Conservation (phyloP, 768 basidiomycete genomes). For the Lanmaoa pseudosensibilis region DNA sequence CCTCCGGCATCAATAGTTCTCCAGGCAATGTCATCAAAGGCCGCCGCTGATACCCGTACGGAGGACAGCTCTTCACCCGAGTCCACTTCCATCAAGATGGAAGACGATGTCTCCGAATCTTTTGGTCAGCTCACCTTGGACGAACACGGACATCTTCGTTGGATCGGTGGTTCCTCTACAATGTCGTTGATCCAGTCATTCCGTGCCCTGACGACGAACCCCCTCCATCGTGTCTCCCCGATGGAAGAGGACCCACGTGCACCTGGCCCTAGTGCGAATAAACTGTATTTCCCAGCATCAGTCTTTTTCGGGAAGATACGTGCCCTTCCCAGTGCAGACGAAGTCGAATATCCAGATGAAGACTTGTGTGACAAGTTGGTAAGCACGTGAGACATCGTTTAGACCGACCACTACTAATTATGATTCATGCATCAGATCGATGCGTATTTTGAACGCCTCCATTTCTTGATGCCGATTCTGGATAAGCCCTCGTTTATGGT, state of each 20-base stretch:
- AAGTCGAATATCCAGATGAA: conserved; percentile 83
- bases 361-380: conserved; percentile 88
- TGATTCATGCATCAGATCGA: conserved; percentile 55
- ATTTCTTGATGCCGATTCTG: conserved; percentile 85
- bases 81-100: conserved; percentile 37
- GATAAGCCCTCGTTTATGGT: conserved; percentile 82
- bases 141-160: conserved; percentile 87
- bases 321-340: conserved; percentile 79
- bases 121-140: conserved; percentile 87
- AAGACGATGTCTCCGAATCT: conserved; percentile 79
- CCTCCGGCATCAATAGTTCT: conserved; percentile 30
- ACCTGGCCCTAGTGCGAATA: conserved; percentile 78
- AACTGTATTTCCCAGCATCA: conserved; percentile 84
- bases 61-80: conserved; percentile 35
- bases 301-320: conserved; percentile 85
- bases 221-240: conserved; percentile 74
- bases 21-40: conserved; percentile 40
- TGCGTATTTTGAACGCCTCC: conserved; percentile 83
- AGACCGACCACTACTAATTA: conserved; percentile 22
- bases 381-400: conserved; percentile 32
- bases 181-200: conserved; percentile 93
- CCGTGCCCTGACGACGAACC: conserved; percentile 70
- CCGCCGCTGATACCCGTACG: conserved; percentile 37
- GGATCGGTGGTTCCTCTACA: conserved; percentile 90
- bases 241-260: conserved; percentile 82